Conservation (phyloP, 2,329 filamentous ascomycete species). For the Colletotrichum sp. region DNA sequence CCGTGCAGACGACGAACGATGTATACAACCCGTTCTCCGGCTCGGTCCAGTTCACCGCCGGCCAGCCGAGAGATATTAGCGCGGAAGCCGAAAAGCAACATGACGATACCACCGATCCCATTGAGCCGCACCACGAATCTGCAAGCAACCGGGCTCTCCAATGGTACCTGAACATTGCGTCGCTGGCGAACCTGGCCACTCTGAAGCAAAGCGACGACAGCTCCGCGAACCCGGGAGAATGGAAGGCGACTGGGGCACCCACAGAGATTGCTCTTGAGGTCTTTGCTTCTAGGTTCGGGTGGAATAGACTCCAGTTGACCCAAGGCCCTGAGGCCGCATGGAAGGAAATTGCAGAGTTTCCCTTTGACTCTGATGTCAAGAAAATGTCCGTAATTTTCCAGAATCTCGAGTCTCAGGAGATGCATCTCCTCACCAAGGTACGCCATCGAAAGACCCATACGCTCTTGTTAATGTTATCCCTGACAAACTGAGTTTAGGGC, state of each 20-base stretch:
- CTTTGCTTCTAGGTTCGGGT: slow-evolving; percentile 72
- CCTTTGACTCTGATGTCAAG: slow-evolving; percentile 77
- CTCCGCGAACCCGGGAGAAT: slow-evolving; percentile 39
- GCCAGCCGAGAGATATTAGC: slow-evolving; percentile 39
- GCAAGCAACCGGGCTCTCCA: slow-evolving; percentile 37
- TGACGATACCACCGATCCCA: slow-evolving; percentile 28
- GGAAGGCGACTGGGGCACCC: slow-evolving; percentile 70
- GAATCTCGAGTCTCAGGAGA: slow-evolving; percentile 38
- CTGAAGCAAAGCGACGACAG: slow-evolving; percentile 57
- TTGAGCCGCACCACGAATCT: slow-evolving; percentile 40
- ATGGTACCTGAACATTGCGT: slow-evolving; percentile 66
- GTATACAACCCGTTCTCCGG: slow-evolving; percentile 63
- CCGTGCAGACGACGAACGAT: slow-evolving; percentile 53
- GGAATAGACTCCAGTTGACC: slow-evolving; percentile 60
- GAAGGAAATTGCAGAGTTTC: slow-evolving; percentile 70
- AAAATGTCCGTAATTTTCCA: slow-evolving; percentile 77
- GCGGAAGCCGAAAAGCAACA: slow-evolving; percentile 29
- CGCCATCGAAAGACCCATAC: slow-evolving; percentile 41
- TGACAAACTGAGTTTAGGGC: slow-evolving; percentile 37
- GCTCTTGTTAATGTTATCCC: slow-evolving; percentile 58
- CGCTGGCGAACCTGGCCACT: slow-evolving; percentile 69
- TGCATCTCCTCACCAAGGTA: slow-evolving; percentile 61
- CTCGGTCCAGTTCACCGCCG: slow-evolving; percentile 41
- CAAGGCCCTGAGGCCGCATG: slow-evolving; percentile 52
- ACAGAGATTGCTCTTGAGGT: slow-evolving; percentile 80